Conservation (phyloP, 202 grass and related monocot species). For the Setaria viridis region DNA sequence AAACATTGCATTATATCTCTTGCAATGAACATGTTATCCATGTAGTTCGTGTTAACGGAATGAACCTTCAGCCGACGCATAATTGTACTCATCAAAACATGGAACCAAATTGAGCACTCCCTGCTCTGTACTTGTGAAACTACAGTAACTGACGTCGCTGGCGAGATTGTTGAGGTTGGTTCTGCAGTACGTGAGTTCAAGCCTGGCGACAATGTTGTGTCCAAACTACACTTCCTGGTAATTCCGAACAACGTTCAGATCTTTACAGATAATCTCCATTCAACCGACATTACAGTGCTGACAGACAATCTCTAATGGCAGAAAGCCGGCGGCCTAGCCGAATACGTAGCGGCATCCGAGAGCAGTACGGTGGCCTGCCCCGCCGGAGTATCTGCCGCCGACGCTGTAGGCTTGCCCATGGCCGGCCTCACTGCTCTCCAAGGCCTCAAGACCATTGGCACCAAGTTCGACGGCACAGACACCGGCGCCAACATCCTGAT, state of each 20-base stretch:
- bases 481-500: conserved; percentile 30
- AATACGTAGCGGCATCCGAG: background rate
- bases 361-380: background rate
- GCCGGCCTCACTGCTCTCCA: conserved; percentile 11
- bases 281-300: too few relatives aligned
- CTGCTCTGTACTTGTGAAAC: background rate
- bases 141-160: conserved; percentile 59
- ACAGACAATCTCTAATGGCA: background rate
- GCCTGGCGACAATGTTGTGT: conserved; percentile 51
- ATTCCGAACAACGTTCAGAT: background rate
- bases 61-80: background rate
- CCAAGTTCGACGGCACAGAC: background rate
- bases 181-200: conserved; percentile 45
- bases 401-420: background rate
- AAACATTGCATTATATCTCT: too few relatives aligned
- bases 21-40: too few relatives aligned
- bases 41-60: too few relatives aligned
- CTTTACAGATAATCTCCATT: too few relatives aligned
- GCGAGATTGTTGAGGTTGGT: conserved; percentile 33
- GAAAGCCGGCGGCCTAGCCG: background rate
- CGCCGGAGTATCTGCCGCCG: background rate
- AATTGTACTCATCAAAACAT: too few relatives aligned
- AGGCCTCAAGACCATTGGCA: background rate
- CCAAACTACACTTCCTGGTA: background rate
- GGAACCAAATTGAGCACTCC: too few relatives aligned